These are phyloP conservation scores for Rhodosporidiobolus odoratus DNA, from an alignment of 768 basidiomycete species.

Conservation along the genomic window DNA sequence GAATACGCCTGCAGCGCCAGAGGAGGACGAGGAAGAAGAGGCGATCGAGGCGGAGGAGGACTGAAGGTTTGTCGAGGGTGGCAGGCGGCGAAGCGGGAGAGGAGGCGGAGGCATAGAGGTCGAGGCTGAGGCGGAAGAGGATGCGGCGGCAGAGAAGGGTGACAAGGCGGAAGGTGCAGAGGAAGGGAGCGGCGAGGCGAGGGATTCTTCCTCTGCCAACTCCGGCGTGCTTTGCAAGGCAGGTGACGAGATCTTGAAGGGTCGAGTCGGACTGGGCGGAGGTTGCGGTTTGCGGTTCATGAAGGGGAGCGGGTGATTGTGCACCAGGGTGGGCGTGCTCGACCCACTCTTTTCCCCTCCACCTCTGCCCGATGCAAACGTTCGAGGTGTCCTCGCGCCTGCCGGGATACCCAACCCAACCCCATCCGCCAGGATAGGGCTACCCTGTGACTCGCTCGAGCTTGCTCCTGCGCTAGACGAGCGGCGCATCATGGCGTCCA, in stretches of 20 bases:
- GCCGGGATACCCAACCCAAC: background rate
- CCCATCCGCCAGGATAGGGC: background rate
- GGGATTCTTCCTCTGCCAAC: background rate
- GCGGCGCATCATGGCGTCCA: background rate
- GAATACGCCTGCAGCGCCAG: background rate
- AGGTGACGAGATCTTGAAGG: background rate
- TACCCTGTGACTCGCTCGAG: too few species aligned
- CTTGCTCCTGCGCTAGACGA: background rate
- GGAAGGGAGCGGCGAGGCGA: background rate
- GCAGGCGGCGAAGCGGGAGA: background rate
- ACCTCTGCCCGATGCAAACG: too few species aligned
- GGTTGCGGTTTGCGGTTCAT: background rate
- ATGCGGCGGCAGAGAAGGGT: background rate
- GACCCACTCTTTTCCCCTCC: background rate
- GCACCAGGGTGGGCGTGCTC: background rate
- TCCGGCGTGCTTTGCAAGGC: background rate
- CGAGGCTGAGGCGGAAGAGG: background rate
- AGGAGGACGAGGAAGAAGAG: background rate
- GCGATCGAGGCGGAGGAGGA: background rate
- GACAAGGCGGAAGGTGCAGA: constrained; percentile 1
- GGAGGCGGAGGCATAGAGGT: background rate
- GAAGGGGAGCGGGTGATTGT: background rate
- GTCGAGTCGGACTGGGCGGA: background rate
- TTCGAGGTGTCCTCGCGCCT: background rate
- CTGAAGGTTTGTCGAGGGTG: background rate